Evolutionary conservation across 1,139 yeast genomes (phyloP).

Genomic region (Scheffersomyces illinoinensis): DNA sequence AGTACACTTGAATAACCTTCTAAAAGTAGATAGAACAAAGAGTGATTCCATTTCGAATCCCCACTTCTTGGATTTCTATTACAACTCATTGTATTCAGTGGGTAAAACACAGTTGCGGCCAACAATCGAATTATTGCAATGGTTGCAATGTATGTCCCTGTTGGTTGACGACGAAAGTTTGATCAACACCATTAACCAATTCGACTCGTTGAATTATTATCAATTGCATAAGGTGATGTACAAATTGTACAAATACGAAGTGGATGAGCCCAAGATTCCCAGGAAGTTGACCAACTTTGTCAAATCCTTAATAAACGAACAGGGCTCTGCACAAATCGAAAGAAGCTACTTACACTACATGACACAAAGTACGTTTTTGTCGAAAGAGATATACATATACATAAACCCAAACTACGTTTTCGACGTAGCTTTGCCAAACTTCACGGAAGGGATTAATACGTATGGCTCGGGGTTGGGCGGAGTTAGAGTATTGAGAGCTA

Average conservation of each 20-base stretch:
- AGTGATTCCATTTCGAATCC: constrained; percentile 22
- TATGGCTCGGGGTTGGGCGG: constrained; percentile 68
- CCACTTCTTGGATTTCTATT: constrained; percentile 45
- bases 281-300: constrained; percentile 44
- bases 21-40: constrained; percentile 11
- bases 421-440: constrained; percentile 58
- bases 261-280: constrained; percentile 66
- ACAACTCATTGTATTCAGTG: constrained; percentile 56
- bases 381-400: constrained; percentile 44
- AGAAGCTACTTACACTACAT: constrained; percentile 38
- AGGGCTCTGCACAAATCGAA: constrained; percentile 40
- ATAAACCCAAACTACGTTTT: constrained; percentile 51
- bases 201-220: constrained; percentile 60
- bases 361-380: constrained; percentile 43
- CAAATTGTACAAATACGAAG: constrained; percentile 81
- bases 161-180: constrained; percentile 56
- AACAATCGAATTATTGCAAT: constrained; percentile 77
- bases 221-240: constrained; percentile 68
- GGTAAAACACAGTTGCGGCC: constrained; percentile 73
- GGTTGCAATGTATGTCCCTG: constrained; percentile 83
- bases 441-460: constrained; percentile 56
- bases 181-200: constrained; percentile 57
- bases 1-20: constrained; percentile 23
- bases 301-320: constrained; percentile 35
- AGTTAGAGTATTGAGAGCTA: constrained; percentile 43